Conservation (phyloP, 768 basidiomycete species). For the Rubroboletus satanas region DNA sequence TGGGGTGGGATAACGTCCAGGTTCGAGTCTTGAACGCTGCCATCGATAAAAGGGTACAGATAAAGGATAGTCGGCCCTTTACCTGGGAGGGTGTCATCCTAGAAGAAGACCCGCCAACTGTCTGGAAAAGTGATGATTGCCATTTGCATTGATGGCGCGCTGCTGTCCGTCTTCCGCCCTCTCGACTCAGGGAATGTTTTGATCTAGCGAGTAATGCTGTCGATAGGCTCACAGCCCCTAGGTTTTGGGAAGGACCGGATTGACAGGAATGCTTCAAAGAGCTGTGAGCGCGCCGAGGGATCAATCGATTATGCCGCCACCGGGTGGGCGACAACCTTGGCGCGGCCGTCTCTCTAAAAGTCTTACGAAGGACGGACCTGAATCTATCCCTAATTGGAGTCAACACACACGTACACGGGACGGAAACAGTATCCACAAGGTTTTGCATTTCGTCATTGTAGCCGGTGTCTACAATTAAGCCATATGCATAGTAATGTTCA, state of each 20-base stretch:
- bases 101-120: not conserved
- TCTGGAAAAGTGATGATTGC: not conserved
- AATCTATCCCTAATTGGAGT: conserved; percentile 25
- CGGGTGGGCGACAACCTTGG: not conserved
- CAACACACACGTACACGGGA: conserved; percentile 17
- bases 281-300: not conserved
- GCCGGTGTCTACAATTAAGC: conserved; percentile 20
- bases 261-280: not conserved
- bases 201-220: not conserved
- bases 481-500: conserved; percentile 20
- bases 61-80: not conserved
- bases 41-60: not conserved
- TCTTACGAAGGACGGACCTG: conserved; percentile 14
- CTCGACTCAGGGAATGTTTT: not conserved
- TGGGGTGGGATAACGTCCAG: not conserved
- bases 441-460: conserved; percentile 17
- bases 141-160: not conserved
- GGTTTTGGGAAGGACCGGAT: not conserved
- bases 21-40: not conserved
- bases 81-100: too few relatives aligned
- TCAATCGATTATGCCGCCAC: not conserved
- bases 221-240: not conserved
- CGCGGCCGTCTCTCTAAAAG: not conserved
- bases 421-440: conserved; percentile 6
- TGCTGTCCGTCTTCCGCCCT: not conserved